Evolutionary conservation across 2,329 filamentous ascomycete genomes (phyloP), one percentile per base, ranked within the genome.

Genomic region (Neonectria magnoliae): DNA sequence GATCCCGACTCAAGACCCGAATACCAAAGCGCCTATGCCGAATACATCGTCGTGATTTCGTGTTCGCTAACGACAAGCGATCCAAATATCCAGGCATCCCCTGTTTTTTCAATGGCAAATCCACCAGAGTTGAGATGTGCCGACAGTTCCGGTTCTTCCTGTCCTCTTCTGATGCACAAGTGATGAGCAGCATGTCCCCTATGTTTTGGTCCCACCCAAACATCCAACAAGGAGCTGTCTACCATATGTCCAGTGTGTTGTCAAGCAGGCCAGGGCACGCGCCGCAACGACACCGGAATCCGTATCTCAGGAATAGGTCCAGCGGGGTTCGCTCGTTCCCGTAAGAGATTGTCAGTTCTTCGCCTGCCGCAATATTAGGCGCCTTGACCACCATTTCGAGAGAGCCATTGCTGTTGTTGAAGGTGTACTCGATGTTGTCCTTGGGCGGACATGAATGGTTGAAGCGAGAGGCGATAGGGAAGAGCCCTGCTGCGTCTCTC

Each of bases 321-420:
- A 64, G 53, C 0, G 83, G 81, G 1, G 74, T 74, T 1, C 72
- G 71, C 5, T 71, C 64, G 7, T 66, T 69, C 1, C 81, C 82
- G 59, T 89, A 88, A 1, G 77, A 81, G 25, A 89, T 85, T 0
- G 81, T 84, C 2, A 88, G 73, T 73, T 89, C 87, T 8, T 81
- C 72, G 0, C 85, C 86, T 0, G 77, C 75, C 0, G 67, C 54
- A 9, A 87, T 76, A 1, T 55, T 56, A 2, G 79, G 73, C 2
- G 69, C 73, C 9, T 71, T 71, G 2, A 83, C 77, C 1, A 74
- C 76, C 64, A 88, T 77, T 1, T 78, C 73, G 36, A 90, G 80
- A 3, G 76, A 72, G 7, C 76, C 66, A 1, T 67, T 61, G 0
- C 60, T 44, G 0, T 54, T 6, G 55, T 85, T 79, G 67, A 81